Evolutionary conservation across 495 filamentous ascomycete species (phyloP).

Genomic region (Penicillium macrosclerotiorum): DNA sequence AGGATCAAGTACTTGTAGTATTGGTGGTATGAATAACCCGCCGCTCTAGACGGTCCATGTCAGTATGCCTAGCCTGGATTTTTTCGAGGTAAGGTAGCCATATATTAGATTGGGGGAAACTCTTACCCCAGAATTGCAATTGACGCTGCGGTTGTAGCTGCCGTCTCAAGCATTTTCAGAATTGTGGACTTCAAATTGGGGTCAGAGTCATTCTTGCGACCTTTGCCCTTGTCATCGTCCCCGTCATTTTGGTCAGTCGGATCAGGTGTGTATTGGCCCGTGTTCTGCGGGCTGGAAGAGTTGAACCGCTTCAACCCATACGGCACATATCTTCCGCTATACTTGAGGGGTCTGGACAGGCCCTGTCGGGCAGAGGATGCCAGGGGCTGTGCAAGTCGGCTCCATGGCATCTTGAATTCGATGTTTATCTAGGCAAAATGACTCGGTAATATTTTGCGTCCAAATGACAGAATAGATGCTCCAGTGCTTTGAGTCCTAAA

Average conservation of each 20-base stretch:
- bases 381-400: slow-evolving; percentile 21
- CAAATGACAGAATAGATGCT: no score
- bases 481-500: no score
- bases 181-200: slow-evolving; percentile 45
- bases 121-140: slow-evolving; percentile 74
- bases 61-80: no score
- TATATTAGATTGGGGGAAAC: slow-evolving; percentile 2
- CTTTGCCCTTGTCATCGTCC: slow-evolving; percentile 26
- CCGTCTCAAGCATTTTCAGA: slow-evolving; percentile 82
- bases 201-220: slow-evolving; percentile 29
- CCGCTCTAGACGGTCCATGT: slow-evolving; percentile 52
- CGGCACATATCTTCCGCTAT: slow-evolving; percentile 5
- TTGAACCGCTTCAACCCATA: slow-evolving; percentile 25
- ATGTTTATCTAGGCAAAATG: background rate
- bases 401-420: slow-evolving; percentile 20
- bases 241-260: slow-evolving; percentile 33
- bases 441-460: background rate
- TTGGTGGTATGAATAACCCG: slow-evolving; percentile 79
- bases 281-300: slow-evolving; percentile 25
- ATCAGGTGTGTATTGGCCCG: slow-evolving; percentile 26
- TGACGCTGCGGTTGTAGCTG: slow-evolving; percentile 83
- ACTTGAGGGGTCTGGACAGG: slow-evolving; percentile 13
- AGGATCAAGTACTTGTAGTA: slow-evolving; percentile 90
- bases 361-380: slow-evolving; percentile 20
- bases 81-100: slow-evolving; percentile 18